Evolutionary conservation across 2,329 filamentous ascomycete species (phyloP).

Genomic region (Xylariaceae sp.): DNA sequence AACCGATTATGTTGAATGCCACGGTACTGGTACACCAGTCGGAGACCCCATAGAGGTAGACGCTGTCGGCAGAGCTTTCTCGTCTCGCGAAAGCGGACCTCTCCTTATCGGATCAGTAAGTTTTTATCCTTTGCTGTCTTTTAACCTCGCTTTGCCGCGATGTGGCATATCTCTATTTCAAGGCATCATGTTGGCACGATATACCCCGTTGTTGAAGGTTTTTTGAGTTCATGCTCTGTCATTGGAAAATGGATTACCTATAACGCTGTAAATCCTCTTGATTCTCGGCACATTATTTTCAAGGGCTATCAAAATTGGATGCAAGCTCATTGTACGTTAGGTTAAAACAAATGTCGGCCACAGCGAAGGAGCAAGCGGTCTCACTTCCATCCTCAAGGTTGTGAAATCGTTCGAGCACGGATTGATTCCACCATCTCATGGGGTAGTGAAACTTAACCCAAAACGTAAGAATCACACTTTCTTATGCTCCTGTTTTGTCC

Average conservation of each 20-base stretch:
- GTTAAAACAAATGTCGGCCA: constrained; percentile 30
- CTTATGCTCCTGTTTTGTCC: not conserved
- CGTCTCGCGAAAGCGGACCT: not conserved
- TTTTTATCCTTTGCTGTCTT: no score
- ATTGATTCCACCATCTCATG: constrained; percentile 23
- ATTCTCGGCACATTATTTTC: not conserved
- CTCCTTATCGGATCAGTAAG: not conserved
- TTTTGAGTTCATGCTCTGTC: no score
- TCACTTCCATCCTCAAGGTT: constrained; percentile 31
- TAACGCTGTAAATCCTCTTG: no score
- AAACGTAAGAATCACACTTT: not conserved
- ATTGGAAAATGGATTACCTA: no score
- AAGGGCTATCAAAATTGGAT: not conserved
- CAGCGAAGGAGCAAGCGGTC: constrained; percentile 27
- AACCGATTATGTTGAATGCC: constrained; percentile 26
- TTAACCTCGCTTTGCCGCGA: no score
- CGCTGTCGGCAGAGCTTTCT: constrained; percentile 20
- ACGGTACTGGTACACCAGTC: constrained; percentile 27
- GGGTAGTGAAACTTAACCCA: constrained; percentile 13
- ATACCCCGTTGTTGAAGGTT: no score
- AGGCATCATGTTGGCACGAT: no score
- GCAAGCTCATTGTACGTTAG: not conserved
- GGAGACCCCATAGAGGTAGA: constrained; percentile 30
- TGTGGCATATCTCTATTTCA: no score
- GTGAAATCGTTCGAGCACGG: constrained; percentile 30